These are phyloP conservation scores for Dictyostelium capitatum DNA, from an alignment of 78 protist species.

Conservation along the genomic window DNA sequence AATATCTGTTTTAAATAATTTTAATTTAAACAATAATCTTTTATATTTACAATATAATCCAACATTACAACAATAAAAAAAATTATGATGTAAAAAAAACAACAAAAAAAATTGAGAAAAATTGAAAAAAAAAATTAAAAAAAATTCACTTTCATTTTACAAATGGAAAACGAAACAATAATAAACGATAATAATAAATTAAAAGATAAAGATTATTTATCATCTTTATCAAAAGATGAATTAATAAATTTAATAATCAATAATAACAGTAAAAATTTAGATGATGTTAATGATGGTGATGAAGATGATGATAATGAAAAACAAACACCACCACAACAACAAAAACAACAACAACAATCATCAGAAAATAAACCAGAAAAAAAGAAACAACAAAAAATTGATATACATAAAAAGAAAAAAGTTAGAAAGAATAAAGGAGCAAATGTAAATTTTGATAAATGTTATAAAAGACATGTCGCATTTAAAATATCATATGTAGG, in stretches of 20 bases:
- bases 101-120: too few relatives aligned
- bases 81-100: too few relatives aligned
- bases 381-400: neutral
- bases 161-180: too few relatives aligned
- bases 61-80: too few relatives aligned
- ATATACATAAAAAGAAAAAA: neutral
- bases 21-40: too few relatives aligned
- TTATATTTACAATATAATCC: too few relatives aligned
- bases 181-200: neutral
- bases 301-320: neutral
- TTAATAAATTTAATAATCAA: neutral
- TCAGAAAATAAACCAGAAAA: neutral
- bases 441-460: conserved; percentile 55
- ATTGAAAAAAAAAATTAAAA: too few relatives aligned
- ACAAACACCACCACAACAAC: too few relatives aligned
- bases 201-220: neutral
- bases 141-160: too few relatives aligned
- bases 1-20: too few relatives aligned
- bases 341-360: neutral
- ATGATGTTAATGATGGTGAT: too few relatives aligned
- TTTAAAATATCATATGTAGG: conserved; percentile 68
- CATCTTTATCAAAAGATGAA: conserved; percentile 4
- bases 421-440: neutral
- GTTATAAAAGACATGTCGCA: conserved; percentile 63
- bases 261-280: too few relatives aligned